These are phyloP conservation scores for Aspergillus pseudoviridinutans DNA, from an alignment of 2,329 filamentous ascomycete species.

Conservation along the genomic window DNA sequence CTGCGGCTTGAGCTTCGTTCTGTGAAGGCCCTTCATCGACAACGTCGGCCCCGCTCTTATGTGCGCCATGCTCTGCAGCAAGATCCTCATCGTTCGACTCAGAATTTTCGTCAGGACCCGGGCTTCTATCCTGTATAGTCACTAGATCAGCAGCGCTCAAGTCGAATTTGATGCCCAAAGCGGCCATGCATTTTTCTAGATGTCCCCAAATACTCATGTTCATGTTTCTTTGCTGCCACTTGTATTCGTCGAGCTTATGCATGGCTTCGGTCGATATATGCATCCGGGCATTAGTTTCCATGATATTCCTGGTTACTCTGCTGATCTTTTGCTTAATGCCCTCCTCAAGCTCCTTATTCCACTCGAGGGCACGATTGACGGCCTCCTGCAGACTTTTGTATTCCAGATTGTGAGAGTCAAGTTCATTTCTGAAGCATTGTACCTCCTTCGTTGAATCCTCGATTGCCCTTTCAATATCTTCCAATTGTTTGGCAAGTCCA, in stretches of 20 bases:
- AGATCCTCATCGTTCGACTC: too few relatives aligned
- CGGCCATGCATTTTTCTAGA: background rate
- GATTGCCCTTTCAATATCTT: background rate
- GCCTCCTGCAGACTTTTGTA: background rate
- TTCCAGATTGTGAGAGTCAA: background rate
- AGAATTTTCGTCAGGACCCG: background rate
- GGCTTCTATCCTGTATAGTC: background rate
- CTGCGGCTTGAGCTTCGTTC: too few relatives aligned
- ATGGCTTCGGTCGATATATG: background rate
- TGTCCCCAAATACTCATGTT: background rate
- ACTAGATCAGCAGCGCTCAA: background rate
- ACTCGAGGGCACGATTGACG: background rate
- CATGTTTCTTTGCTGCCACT: background rate
- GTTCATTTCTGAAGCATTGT: background rate
- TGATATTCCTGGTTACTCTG: background rate
- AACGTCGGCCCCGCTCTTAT: too few relatives aligned
- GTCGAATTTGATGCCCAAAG: background rate
- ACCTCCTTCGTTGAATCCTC: background rate
- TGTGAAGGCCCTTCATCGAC: too few relatives aligned
- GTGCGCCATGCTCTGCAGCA: too few relatives aligned
- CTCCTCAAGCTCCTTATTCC: background rate
- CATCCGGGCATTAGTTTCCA: background rate
- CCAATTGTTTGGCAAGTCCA: background rate
- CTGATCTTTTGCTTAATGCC: background rate
- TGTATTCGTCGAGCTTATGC: background rate